Conservation (phyloP, 2,329 filamentous ascomycete genomes). For the Byssochlamys sp. region DNA sequence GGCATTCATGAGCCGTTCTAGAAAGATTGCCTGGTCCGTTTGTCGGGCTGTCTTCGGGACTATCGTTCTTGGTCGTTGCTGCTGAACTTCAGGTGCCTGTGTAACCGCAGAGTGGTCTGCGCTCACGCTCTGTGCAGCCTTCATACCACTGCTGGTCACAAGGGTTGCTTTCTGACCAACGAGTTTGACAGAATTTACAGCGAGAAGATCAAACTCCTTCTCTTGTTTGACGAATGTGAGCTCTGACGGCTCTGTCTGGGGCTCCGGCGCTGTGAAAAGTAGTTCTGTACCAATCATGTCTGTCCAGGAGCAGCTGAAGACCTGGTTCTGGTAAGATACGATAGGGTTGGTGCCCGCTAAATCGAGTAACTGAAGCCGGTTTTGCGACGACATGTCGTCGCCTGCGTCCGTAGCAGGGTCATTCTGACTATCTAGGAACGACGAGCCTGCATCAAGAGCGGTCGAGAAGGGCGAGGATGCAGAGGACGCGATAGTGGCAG, state of each 20-base stretch:
- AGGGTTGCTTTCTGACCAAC: conserved; percentile 57
- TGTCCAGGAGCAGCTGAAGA: conserved; percentile 74
- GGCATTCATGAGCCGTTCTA: conserved; percentile 55
- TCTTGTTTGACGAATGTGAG: conserved; percentile 34
- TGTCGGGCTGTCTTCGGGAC: conserved; percentile 18
- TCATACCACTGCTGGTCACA: conserved; percentile 31
- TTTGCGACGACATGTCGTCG: conserved; percentile 15
- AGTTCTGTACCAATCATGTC: conserved; percentile 76
- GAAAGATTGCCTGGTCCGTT: conserved; percentile 45
- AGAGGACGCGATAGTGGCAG: not conserved
- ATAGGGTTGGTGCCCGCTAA: conserved; percentile 68
- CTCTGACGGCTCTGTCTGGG: conserved; percentile 32
- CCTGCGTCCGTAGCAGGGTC: conserved; percentile 33
- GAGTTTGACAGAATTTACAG: conserved; percentile 60
- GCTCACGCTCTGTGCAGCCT: conserved; percentile 1
- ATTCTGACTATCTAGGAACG: conserved; percentile 10
- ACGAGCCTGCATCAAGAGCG: conserved; percentile 1
- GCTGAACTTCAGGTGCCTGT: not conserved
- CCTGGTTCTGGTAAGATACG: conserved; percentile 65
- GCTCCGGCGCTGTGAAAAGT: conserved; percentile 53
- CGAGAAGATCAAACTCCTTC: conserved; percentile 58
- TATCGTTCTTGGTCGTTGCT: conserved; percentile 9
- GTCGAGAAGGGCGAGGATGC: conserved; percentile 7
- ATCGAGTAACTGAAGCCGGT: conserved; percentile 67
- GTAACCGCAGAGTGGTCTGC: not conserved